Percentiles rank a stretch among this genome's conserved stretches.
These are phyloP conservation scores for Candida tropicalis DNA, from an alignment of 1,139 yeast genomes.

Conservation along the genomic window DNA sequence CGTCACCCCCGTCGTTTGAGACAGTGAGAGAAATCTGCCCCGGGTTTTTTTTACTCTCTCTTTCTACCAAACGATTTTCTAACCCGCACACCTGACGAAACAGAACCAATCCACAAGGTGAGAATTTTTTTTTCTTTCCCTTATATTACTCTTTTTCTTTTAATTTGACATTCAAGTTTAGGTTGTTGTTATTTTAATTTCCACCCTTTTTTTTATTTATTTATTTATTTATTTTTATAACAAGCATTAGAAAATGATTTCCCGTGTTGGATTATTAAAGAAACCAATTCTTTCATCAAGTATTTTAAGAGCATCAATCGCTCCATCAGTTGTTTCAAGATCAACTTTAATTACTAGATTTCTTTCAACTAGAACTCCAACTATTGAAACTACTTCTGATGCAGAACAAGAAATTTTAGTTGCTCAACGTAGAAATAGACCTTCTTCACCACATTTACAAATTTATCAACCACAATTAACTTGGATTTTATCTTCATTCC, in stretches of 20 bases:
- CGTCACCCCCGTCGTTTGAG: no score
- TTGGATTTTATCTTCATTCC: slow-evolving; percentile 75
- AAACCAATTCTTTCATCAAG: slow-evolving; percentile 11
- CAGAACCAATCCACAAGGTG: background rate
- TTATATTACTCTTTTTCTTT: no score
- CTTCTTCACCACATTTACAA: slow-evolving; percentile 85
- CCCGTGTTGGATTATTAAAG: slow-evolving; percentile 20
- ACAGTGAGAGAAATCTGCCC: no score
- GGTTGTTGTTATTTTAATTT: background rate
- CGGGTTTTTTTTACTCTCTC: no score
- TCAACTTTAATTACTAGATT: background rate
- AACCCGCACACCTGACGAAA: background rate
- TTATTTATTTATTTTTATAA: background rate
- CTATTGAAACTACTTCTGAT: slow-evolving; percentile 62
- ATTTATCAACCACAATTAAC: slow-evolving; percentile 92
- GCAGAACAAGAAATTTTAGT: slow-evolving; percentile 72
- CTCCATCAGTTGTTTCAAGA: slow-evolving; percentile 2
- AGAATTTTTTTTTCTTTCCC: background rate
- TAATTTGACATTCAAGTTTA: no score
- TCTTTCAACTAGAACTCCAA: slow-evolving; percentile 42
- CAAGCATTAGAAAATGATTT: slow-evolving; percentile 14
- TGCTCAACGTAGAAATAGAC: slow-evolving; percentile 86
- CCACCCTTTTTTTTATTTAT: background rate
- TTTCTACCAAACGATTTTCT: no score
- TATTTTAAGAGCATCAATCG: slow-evolving; percentile 5